phyloP scores from a whole-genome alignment of 257 asterid genomes.

The Prunella vulgaris region DNA sequence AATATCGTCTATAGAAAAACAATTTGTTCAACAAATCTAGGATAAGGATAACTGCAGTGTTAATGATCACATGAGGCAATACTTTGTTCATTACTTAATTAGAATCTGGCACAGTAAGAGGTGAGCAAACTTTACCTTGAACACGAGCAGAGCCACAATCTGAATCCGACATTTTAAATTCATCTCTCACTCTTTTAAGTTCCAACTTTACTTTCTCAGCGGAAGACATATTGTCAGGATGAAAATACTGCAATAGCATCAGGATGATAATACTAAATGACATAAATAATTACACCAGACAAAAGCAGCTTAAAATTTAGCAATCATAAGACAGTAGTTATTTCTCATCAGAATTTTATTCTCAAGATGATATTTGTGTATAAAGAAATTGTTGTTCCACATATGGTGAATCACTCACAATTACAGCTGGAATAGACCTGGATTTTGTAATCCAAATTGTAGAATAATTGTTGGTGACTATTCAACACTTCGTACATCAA shows the following conservation, averaged over 20 bases:
- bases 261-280: neutral
- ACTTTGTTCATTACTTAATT: neutral
- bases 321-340: neutral
- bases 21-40: neutral
- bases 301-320: constrained; percentile 5
- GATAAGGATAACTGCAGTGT: neutral
- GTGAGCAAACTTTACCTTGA: constrained; percentile 49
- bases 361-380: neutral
- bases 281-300: neutral
- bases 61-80: too few species aligned
- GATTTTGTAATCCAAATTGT: neutral
- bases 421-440: neutral
- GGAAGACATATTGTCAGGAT: constrained; percentile 87
- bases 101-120: neutral
- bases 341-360: neutral
- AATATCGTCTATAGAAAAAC: too few species aligned
- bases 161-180: constrained; percentile 81
- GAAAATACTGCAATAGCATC: constrained; percentile 54
- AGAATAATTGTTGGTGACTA: neutral
- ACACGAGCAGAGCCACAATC: constrained; percentile 98
- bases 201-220: constrained; percentile 86
- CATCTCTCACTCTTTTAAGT: constrained; percentile 80
- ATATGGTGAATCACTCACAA: neutral
- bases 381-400: neutral
- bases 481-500: neutral